Base-by-base conservation (phyloP, 176 grass and related monocot genomes). In the Carex kokanica region DNA sequence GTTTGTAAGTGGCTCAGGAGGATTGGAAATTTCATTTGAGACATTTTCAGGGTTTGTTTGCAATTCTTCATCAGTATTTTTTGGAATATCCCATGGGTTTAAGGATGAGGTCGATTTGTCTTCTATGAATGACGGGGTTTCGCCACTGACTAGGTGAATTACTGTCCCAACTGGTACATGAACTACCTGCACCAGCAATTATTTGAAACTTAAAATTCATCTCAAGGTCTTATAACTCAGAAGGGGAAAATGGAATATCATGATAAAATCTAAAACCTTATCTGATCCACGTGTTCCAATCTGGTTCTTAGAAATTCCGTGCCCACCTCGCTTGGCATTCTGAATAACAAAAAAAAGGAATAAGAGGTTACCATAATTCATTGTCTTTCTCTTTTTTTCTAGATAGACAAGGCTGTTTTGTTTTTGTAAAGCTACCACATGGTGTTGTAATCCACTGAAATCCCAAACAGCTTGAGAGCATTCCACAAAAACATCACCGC, bases 141-240 rank as follows among this genome's bases (percentile, higher is more conserved):
- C 91, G 54, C 94, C 94, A 69, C 60, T 83, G 32, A 97, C 90
- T 17, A 97, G 86, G 81, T 97, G 94, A 87, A 97, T 92, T 71
- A 97, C 94, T n/a, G 94, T 94, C 66, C 94, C 92, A 60, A 94
- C 86, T 74, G 92, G 94, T 63, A 97, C 91, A 60, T 90, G 88
- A 2, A 83, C 88, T 38, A 97, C 83, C 94, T 97, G 89, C 68
- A 2, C 58, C 43, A 85, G 25, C 86, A 1, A 81, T 31, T 12
- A 62, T 69, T 45, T 71, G 17, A 72, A 81, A 56, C 11, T 36
- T 78, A 56, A 17, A 18, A 10, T 84, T 49, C 41, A 32, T 54
- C 31, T 49, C 13, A 74, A 51, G 47, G 34, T 65, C 27, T 23
- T 23, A 78, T 27, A 36, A 41, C 25, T 13, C n/a, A n/a, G 29